phyloP scores from a whole-genome alignment of 1,284 basidiomycete species.

The Ustilago tritici region DNA sequence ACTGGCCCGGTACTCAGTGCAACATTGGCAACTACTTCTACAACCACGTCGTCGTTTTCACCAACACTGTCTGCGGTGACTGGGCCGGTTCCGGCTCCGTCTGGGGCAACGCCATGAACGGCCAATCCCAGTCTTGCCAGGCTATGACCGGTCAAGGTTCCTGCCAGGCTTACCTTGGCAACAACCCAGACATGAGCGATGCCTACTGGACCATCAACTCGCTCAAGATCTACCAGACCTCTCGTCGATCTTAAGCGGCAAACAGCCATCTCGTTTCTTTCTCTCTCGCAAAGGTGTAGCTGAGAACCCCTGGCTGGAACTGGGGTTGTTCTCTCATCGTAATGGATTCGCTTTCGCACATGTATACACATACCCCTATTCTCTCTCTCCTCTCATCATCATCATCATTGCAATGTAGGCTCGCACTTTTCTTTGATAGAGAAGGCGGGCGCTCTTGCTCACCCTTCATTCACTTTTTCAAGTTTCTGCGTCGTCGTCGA shows the following conservation, averaged over 20 bases:
- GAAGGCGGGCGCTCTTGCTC: conserved; percentile 8
- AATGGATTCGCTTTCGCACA: conserved; percentile 7
- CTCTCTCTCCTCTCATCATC: background rate
- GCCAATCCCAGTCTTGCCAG: conserved; percentile 48
- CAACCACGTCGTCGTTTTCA: conserved; percentile 58
- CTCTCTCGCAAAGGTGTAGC: conserved; percentile 1
- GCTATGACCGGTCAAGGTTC: conserved; percentile 35
- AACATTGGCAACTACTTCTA: conserved; percentile 73
- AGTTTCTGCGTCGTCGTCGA: conserved; percentile 9
- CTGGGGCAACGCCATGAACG: conserved; percentile 51
- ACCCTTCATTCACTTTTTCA: background rate
- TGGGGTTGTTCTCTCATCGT: background rate
- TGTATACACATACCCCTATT: conserved; percentile 10
- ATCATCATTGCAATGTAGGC: conserved; percentile 1
- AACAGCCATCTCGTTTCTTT: background rate
- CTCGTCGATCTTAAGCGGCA: conserved; percentile 24
- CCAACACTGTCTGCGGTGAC: conserved; percentile 55
- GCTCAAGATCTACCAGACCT: conserved; percentile 59
- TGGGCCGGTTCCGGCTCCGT: conserved; percentile 50
- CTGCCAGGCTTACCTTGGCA: conserved; percentile 41
- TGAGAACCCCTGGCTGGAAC: conserved; percentile 13
- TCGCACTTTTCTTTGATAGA: conserved; percentile 3
- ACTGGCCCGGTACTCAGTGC: conserved; percentile 72
- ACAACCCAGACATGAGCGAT: conserved; percentile 42
- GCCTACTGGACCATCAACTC: conserved; percentile 60